These are phyloP conservation scores for Fusarium beomiforme DNA, from an alignment of 2,329 filamentous ascomycete species.

Conservation along the genomic window DNA sequence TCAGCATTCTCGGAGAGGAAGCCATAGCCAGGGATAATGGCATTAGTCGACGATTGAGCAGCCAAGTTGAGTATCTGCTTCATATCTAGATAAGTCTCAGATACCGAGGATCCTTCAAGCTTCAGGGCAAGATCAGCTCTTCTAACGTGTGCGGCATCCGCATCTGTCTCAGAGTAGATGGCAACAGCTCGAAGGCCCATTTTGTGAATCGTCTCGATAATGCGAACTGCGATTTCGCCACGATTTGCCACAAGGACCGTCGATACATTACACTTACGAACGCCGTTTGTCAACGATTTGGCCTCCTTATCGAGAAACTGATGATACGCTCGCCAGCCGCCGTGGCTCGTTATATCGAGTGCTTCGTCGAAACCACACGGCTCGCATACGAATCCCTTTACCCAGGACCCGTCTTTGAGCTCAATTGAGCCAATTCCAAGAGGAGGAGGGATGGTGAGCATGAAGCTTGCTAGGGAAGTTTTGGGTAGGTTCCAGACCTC, in stretches of 20 bases:
- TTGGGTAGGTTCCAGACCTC: slow-evolving; percentile 51
- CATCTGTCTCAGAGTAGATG: slow-evolving; percentile 72
- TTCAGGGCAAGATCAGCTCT: slow-evolving; percentile 74
- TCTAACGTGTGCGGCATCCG: slow-evolving; percentile 73
- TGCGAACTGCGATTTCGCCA: slow-evolving; percentile 70
- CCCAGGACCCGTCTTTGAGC: slow-evolving; percentile 47
- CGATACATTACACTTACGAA: slow-evolving; percentile 21
- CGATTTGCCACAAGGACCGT: slow-evolving; percentile 75
- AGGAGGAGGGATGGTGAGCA: slow-evolving; percentile 47
- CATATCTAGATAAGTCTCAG: slow-evolving; percentile 72
- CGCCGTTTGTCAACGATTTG: not conserved
- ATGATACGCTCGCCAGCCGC: slow-evolving; percentile 47
- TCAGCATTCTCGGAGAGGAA: slow-evolving; percentile 72
- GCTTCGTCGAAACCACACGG: slow-evolving; percentile 45
- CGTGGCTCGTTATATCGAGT: slow-evolving; percentile 45
- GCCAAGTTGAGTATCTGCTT: slow-evolving; percentile 67
- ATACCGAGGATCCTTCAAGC: slow-evolving; percentile 60
- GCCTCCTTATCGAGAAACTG: not conserved
- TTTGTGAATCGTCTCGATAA: slow-evolving; percentile 72
- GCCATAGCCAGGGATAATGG: slow-evolving; percentile 74
- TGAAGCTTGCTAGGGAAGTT: slow-evolving; percentile 44
- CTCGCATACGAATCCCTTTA: slow-evolving; percentile 52
- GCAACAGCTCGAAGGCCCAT: slow-evolving; percentile 76
- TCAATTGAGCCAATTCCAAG: slow-evolving; percentile 51
- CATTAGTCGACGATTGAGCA: slow-evolving; percentile 58